A percentile compares a stretch with the other conserved stretches of the same genome.
phyloP scores from a whole-genome alignment of 768 basidiomycete species.

The Serendipita sp. region DNA sequence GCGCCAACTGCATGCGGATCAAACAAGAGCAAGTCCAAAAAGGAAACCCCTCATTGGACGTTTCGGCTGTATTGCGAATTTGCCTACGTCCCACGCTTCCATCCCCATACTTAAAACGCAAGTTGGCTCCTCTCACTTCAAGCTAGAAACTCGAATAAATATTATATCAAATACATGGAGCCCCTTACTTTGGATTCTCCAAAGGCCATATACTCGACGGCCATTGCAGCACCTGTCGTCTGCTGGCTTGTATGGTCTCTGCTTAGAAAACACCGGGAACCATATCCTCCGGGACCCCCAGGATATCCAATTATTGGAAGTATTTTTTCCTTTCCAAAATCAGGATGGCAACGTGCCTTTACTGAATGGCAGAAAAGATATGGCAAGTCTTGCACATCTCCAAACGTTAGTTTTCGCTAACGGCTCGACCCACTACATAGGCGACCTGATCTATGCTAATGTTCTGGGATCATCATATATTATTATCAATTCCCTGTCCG shows the following conservation, averaged over 20 bases:
- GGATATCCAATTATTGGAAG: conserved; percentile 15
- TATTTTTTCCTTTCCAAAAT: conserved; percentile 12
- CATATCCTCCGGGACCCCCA: conserved; percentile 15
- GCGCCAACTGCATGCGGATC: no score
- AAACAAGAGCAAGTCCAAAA: no score
- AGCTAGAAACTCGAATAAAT: no score
- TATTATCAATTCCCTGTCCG: conserved; percentile 11
- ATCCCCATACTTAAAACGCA: no score
- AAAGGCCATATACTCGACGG: not conserved
- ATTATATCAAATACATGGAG: no score
- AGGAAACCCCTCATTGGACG: no score
- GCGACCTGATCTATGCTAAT: conserved; percentile 14
- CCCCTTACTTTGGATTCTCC: not conserved
- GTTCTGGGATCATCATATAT: conserved; percentile 12
- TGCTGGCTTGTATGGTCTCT: not conserved
- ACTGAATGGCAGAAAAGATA: conserved; percentile 9
- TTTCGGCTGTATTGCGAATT: no score
- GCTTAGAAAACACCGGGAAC: not conserved
- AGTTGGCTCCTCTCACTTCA: no score
- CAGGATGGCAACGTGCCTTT: conserved; percentile 1
- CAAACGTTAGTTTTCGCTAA: not conserved
- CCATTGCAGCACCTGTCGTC: not conserved
- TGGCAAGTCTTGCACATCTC: not conserved
- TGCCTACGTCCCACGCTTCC: no score
- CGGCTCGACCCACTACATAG: not conserved